These are phyloP conservation scores for Phytophthora rubi DNA, from an alignment of 352 stramenopile species.

Conservation along the genomic window DNA sequence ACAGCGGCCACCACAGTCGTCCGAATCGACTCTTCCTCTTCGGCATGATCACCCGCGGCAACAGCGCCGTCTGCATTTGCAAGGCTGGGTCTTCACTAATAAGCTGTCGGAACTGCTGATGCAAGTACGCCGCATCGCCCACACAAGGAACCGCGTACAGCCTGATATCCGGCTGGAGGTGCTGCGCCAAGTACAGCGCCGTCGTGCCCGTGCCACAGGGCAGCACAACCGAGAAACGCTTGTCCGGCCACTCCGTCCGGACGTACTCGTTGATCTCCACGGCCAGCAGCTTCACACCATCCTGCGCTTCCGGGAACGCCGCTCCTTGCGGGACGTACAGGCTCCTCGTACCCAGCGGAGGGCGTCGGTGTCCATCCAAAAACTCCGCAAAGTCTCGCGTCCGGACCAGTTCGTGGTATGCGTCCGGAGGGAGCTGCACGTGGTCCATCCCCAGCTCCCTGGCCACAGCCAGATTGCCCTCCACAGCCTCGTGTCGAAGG, in stretches of 20 bases:
- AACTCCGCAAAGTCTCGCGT: conserved; percentile 49
- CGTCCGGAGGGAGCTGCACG: conserved; percentile 46
- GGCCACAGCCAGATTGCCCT: conserved; percentile 58
- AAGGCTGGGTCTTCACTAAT: conserved; percentile 32
- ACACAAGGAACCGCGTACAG: conserved; percentile 80
- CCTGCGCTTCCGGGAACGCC: conserved; percentile 64
- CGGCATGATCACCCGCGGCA: conserved; percentile 56
- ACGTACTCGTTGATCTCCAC: conserved; percentile 79
- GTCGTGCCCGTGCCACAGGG: conserved; percentile 82
- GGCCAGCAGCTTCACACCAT: conserved; percentile 62
- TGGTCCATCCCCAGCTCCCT: conserved; percentile 71
- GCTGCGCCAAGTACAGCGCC: conserved; percentile 79
- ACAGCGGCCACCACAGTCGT: conserved; percentile 58
- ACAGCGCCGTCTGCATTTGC: conserved; percentile 3
- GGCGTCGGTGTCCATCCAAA: conserved; percentile 11
- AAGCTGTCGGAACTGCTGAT: conserved; percentile 59
- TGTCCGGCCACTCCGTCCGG: conserved; percentile 18
- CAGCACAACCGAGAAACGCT: conserved; percentile 65
- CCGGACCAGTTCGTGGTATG: conserved; percentile 54
- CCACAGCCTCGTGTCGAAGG: conserved; percentile 7
- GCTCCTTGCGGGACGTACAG: conserved; percentile 77
- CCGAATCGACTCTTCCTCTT: conserved; percentile 73
- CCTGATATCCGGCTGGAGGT: conserved; percentile 50
- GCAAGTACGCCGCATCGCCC: conserved; percentile 63
- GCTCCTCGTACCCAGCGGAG: conserved; percentile 13